phyloP scores from a whole-genome alignment of 371 early-diverging fungal genomes.

The Mortierella sp. region DNA sequence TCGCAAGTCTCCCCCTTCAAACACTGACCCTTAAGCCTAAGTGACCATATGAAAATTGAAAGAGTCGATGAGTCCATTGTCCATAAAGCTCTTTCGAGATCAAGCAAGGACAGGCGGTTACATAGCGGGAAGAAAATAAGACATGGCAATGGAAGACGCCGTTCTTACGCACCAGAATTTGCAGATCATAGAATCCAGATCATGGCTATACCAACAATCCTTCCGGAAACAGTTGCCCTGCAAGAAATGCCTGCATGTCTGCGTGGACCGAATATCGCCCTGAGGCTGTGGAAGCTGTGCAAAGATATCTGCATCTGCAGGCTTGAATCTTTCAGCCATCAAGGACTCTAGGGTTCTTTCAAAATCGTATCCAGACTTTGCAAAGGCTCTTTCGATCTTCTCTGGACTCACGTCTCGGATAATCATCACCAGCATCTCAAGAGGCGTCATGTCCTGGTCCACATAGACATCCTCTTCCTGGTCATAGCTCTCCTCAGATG shows the following conservation, averaged over 20 bases:
- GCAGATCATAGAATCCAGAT: constrained; percentile 75
- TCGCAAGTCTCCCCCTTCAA: constrained; percentile 76
- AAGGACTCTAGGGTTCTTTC: constrained; percentile 43
- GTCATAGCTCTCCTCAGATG: constrained; percentile 9
- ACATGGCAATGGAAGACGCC: too few relatives aligned
- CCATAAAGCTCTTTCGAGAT: background rate
- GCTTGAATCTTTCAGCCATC: constrained; percentile 13
- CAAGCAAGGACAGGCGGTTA: background rate
- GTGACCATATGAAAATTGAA: background rate
- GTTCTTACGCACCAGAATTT: constrained; percentile 72
- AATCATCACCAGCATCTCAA: constrained; percentile 67
- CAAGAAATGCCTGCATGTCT: constrained; percentile 81
- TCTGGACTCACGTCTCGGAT: constrained; percentile 61
- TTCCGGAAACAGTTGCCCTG: constrained; percentile 79
- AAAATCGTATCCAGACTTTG: constrained; percentile 62
- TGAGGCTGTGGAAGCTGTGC: constrained; percentile 15
- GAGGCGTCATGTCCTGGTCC: constrained; percentile 64
- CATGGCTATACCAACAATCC: constrained; percentile 88
- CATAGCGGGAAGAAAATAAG: constrained; percentile 14
- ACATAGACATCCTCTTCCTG: constrained; percentile 12
- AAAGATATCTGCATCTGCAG: constrained; percentile 5
- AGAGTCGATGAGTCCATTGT: background rate
- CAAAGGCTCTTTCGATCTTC: constrained; percentile 59
- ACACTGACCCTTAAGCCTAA: constrained; percentile 74
- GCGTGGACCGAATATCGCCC: constrained; percentile 52